These are phyloP conservation scores for Rhizophora mangle DNA, from an alignment of 345 rosid species.

Conservation along the genomic window DNA sequence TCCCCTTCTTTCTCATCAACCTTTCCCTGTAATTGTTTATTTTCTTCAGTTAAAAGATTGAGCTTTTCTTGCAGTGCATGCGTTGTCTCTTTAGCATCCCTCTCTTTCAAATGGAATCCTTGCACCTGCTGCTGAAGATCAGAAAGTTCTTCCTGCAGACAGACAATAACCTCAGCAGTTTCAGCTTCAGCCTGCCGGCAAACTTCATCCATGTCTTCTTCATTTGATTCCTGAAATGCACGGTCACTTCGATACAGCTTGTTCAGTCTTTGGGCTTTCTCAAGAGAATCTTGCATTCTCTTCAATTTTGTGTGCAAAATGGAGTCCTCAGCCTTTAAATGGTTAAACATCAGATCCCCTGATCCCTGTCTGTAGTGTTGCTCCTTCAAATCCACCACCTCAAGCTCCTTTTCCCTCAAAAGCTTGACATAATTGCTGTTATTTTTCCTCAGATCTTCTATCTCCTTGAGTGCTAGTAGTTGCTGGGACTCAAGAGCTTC, in stretches of 20 bases:
- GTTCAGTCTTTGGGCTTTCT: slow-evolving; percentile 73
- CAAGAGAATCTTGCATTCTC: slow-evolving; percentile 88
- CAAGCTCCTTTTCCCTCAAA: slow-evolving; percentile 51
- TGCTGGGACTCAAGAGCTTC: slow-evolving; percentile 89
- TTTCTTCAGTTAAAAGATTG: slow-evolving; percentile 45
- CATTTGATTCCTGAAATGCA: slow-evolving; percentile 61
- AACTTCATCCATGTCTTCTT: slow-evolving; percentile 71
- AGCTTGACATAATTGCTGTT: slow-evolving; percentile 46
- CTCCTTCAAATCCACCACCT: slow-evolving; percentile 49
- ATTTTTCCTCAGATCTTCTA: slow-evolving; percentile 57
- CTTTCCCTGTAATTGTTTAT: slow-evolving; percentile 44
- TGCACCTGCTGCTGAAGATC: slow-evolving; percentile 73
- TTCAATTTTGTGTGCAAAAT: slow-evolving; percentile 51
- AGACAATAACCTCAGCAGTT: slow-evolving; percentile 83
- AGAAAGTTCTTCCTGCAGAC: slow-evolving; percentile 83
- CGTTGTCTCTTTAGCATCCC: slow-evolving; percentile 42
- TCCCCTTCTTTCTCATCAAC: slow-evolving; percentile 62
- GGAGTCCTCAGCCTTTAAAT: slow-evolving; percentile 31
- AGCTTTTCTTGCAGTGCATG: slow-evolving; percentile 50
- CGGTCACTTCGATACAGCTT: slow-evolving; percentile 58
- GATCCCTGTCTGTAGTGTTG: slow-evolving; percentile 45
- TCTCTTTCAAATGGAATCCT: slow-evolving; percentile 65
- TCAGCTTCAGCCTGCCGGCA: slow-evolving; percentile 79
- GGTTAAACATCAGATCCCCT: slow-evolving; percentile 36
- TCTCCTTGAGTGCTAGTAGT: slow-evolving; percentile 55